Base-by-base conservation (phyloP, 2,329 filamentous ascomycete genomes). In the Aspergillus ochraceoroseus region DNA sequence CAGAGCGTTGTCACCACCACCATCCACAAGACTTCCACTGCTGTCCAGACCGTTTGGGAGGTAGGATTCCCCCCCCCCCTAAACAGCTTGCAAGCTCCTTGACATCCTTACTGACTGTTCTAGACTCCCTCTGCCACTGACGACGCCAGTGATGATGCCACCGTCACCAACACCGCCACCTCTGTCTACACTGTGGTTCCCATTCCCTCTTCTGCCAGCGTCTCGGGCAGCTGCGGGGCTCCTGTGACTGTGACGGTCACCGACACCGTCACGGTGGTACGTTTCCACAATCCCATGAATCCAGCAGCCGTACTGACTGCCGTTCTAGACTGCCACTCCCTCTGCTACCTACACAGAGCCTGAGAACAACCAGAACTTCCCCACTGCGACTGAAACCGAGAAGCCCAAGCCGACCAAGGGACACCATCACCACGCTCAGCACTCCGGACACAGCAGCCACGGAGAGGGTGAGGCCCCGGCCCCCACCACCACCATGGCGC, bases 1-100 rank as follows among this genome's bases (percentile, higher is more conserved):
- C 59, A 57, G 32, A 57, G 53, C 18, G 57, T 66, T 20, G 53
- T 67, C 12, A 67, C 64, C 17, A 66, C 57, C 30, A 66, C 64
- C 9, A 54, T 67, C 36, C 57, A 59, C 52, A 45, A 38, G 40
- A 66, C 63, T 30, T 47, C 50, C 20, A 64, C 60, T 29, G 34
- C 51, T 11, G 33, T 51, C 18, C 38, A 55, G 41, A 59, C 57
- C 15, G 50, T 57, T 40, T 55, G 47, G 40, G 53, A 49, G 18
- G 57, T 61, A 54, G 44, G 55, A 28, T 4, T 15, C 12, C 7
- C 29, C 36, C 22, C 38, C 15, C 3, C 26, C 26, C 2, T 13
- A 6, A 23, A 22, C 11, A 2, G 7, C n/a, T n/a, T n/a, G n/a
- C n/a, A n/a, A n/a, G n/a, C n/a, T n/a, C n/a, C n/a, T n/a, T n/a